These are phyloP conservation scores for Pseudogymnoascus verrucosus DNA, from an alignment of 2,329 filamentous ascomycete species.

Conservation along the genomic window DNA sequence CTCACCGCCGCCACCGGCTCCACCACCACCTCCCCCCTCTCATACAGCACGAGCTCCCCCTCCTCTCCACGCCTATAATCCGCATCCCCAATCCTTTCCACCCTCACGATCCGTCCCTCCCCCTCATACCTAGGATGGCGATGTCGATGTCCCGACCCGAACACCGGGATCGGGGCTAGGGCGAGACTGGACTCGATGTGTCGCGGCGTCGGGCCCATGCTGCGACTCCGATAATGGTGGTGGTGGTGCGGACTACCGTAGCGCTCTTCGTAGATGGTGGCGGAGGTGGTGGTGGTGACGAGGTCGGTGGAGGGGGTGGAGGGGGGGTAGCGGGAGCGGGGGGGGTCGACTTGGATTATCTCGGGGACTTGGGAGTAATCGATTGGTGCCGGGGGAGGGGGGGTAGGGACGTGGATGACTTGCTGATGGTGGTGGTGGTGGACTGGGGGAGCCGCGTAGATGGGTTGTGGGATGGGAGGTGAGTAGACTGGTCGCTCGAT, in stretches of 20 bases:
- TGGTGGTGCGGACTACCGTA: slow-evolving; percentile 24
- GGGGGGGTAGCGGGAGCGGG: no score
- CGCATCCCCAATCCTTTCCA: slow-evolving; percentile 66
- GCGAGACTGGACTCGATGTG: slow-evolving; percentile 32
- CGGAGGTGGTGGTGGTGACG: slow-evolving; percentile 33
- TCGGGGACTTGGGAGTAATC: no score
- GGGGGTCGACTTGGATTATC: no score
- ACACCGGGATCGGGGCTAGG: slow-evolving; percentile 27
- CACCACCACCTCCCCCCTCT: slow-evolving; percentile 49
- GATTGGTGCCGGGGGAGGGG: no score
- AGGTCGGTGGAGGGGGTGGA: slow-evolving; percentile 31
- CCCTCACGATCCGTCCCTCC: slow-evolving; percentile 52
- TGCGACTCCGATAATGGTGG: slow-evolving; percentile 16
- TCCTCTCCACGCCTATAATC: slow-evolving; percentile 49
- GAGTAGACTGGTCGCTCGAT: no score
- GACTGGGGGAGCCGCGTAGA: no score
- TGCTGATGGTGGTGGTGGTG: no score
- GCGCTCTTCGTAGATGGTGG: slow-evolving; percentile 27
- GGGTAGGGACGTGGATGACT: no score
- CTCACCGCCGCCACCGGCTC: slow-evolving; percentile 45
- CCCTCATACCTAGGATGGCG: slow-evolving; percentile 19
- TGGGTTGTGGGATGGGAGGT: no score
- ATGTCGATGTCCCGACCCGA: slow-evolving; percentile 31
- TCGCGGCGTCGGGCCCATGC: not conserved
- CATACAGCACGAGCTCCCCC: slow-evolving; percentile 49